Evolutionary conservation across 257 asterid genomes (phyloP).

Genomic region (Oldenlandia corymbosa): DNA sequence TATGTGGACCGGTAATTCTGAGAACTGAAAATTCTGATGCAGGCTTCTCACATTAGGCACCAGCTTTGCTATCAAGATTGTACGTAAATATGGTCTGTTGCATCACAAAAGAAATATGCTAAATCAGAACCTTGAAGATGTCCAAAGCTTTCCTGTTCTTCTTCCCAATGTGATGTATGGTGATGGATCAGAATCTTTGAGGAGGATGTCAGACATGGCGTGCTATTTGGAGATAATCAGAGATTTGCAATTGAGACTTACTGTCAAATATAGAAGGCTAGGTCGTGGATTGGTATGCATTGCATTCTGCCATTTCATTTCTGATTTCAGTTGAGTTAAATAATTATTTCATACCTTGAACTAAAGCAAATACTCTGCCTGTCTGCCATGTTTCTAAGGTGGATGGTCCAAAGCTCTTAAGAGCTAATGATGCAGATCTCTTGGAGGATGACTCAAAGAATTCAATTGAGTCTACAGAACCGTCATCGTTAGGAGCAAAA

Average conservation of each 20-base stretch:
- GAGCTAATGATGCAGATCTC: constrained; percentile 30
- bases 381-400: constrained; percentile 48
- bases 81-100: constrained; percentile 63
- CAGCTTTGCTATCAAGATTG: constrained; percentile 61
- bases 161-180: constrained; percentile 33
- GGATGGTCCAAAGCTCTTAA: constrained; percentile 39
- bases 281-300: constrained; percentile 59
- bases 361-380: constrained; percentile 12
- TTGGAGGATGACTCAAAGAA: constrained; percentile 49
- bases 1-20: constrained; percentile 8
- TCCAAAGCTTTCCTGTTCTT: constrained; percentile 27
- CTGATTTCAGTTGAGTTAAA: constrained; percentile 18
- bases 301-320: constrained; percentile 12
- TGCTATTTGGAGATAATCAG: constrained; percentile 67
- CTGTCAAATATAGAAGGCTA: constrained; percentile 57
- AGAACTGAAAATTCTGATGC: constrained; percentile 32
- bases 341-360: constrained; percentile 11
- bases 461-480: constrained; percentile 41
- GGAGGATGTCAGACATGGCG: constrained; percentile 66
- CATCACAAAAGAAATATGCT: constrained; percentile 51
- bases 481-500: constrained; percentile 30
- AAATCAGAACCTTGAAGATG: constrained; percentile 34
- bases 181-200: constrained; percentile 36
- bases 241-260: constrained; percentile 61
- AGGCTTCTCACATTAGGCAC: constrained; percentile 93